Conservation (phyloP, 345 rosid genomes). For the Eutrema japonicum region DNA sequence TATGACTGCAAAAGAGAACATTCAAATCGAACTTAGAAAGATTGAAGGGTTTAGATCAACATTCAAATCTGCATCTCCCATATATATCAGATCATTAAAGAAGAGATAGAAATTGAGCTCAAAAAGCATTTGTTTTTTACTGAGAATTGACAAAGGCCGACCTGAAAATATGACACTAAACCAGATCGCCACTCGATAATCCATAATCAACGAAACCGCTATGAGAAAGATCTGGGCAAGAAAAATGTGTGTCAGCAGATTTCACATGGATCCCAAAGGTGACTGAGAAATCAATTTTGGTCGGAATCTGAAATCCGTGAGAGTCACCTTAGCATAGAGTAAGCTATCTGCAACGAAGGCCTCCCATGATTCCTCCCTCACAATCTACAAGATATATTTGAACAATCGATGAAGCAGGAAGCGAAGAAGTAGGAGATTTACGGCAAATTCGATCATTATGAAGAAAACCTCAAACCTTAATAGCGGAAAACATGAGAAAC, state of each 20-base stretch:
- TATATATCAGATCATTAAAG: neutral
- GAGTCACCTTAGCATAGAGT: constrained; percentile 69
- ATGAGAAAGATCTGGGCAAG: constrained; percentile 69
- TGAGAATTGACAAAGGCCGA: constrained; percentile 19
- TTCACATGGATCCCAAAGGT: neutral
- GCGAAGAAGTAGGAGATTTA: neutral
- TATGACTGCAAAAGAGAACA: constrained; percentile 55
- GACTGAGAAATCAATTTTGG: neutral
- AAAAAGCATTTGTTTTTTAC: neutral
- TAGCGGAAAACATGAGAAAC: constrained; percentile 53
- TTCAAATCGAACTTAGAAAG: constrained; percentile 11
- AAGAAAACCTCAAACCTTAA: constrained; percentile 53
- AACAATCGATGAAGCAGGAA: constrained; percentile 22
- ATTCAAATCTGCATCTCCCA: constrained; percentile 23
- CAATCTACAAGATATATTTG: constrained; percentile 50
- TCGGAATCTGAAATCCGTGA: constrained; percentile 13
- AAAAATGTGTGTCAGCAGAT: constrained; percentile 25
- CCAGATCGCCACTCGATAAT: constrained; percentile 79
- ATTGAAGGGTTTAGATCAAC: neutral
- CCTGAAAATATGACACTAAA: constrained; percentile 67
- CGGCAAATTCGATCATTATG: neutral
- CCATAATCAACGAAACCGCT: constrained; percentile 62
- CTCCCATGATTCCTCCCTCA: constrained; percentile 83
- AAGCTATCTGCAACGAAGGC: constrained; percentile 64
- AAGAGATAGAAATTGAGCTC: constrained; percentile 1